Evolutionary conservation across 78 protist genomes (phyloP).

Genomic region (Anaeramoeba flamelloides): DNA sequence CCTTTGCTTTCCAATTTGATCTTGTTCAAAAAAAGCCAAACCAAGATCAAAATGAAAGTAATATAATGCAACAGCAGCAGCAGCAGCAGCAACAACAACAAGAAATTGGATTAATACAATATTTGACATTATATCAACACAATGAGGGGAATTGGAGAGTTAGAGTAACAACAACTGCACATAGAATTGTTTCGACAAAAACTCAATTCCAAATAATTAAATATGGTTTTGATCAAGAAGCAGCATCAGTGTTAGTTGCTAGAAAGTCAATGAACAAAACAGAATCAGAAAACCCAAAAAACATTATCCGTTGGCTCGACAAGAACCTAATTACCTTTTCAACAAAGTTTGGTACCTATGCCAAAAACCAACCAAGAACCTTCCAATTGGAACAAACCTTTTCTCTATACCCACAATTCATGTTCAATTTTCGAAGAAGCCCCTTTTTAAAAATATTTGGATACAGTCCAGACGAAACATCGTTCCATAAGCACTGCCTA

Average conservation of each 20-base stretch:
- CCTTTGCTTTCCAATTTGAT: slow-evolving; percentile 10
- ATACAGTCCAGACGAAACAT: slow-evolving; percentile 86
- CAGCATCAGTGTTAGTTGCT: slow-evolving; percentile 10
- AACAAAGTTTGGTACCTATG: neutral
- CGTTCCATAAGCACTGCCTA: slow-evolving; percentile 41
- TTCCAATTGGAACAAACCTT: slow-evolving; percentile 51
- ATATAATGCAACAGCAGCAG: too few relatives aligned
- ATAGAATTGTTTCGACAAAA: neutral
- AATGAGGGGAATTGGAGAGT: neutral
- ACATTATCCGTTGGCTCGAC: neutral
- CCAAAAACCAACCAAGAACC: slow-evolving; percentile 47
- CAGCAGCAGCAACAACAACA: too few relatives aligned
- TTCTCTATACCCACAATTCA: slow-evolving; percentile 81
- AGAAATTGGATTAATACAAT: slow-evolving; percentile 5
- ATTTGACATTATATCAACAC: neutral
- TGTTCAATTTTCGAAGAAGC: slow-evolving; percentile 93
- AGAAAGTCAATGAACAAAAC: neutral
- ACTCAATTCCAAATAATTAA: too few relatives aligned
- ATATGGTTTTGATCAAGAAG: slow-evolving; percentile 18
- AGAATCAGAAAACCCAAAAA: neutral
- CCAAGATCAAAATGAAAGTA: neutral
- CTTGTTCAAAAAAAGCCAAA: neutral
- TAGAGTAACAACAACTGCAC: slow-evolving; percentile 6
- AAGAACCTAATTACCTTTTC: slow-evolving; percentile 58
- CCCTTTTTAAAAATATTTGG: slow-evolving; percentile 69